Evolutionary conservation across 2,329 filamentous ascomycete genomes (phyloP).

Genomic region (Sclerotinia subarctica): DNA sequence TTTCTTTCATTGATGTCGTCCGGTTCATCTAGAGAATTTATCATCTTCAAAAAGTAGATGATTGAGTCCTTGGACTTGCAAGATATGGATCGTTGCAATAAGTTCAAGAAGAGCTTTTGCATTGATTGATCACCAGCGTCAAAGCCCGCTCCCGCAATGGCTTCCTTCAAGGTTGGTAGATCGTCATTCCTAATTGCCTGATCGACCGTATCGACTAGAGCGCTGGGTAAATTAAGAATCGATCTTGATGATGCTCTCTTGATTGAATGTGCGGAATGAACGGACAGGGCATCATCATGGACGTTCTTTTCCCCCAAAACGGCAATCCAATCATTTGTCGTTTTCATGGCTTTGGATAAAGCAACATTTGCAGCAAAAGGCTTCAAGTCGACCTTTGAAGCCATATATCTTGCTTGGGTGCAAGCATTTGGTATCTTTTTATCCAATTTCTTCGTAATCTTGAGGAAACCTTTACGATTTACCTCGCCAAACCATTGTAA

Average conservation of each 20-base stretch:
- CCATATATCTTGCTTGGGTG: conserved; percentile 81
- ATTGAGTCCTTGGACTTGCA: conserved; percentile 67
- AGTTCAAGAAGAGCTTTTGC: conserved; percentile 71
- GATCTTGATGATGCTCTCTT: conserved; percentile 74
- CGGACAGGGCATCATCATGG: conserved; percentile 71
- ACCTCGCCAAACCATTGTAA: conserved; percentile 98
- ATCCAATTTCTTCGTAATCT: conserved; percentile 98
- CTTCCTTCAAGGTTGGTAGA: conserved; percentile 51
- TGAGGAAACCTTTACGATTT: conserved; percentile 90
- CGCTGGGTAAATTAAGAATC: conserved; percentile 66
- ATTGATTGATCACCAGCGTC: conserved; percentile 51
- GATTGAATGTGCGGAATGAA: conserved; percentile 66
- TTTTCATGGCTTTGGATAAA: conserved; percentile 56
- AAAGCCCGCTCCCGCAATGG: conserved; percentile 57
- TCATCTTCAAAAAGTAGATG: conserved; percentile 62
- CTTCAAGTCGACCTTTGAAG: conserved; percentile 84
- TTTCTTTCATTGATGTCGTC: conserved; percentile 95
- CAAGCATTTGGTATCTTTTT: conserved; percentile 80
- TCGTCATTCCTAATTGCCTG: conserved; percentile 69
- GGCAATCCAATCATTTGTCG: conserved; percentile 89
- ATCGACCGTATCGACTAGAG: conserved; percentile 69
- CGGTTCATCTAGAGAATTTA: conserved; percentile 74
- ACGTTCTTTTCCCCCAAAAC: conserved; percentile 73
- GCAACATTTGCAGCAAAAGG: conserved; percentile 77
- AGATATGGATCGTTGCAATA: conserved; percentile 74